Evolutionary conservation across 345 rosid species (phyloP).

Genomic region (Acer campestre): DNA sequence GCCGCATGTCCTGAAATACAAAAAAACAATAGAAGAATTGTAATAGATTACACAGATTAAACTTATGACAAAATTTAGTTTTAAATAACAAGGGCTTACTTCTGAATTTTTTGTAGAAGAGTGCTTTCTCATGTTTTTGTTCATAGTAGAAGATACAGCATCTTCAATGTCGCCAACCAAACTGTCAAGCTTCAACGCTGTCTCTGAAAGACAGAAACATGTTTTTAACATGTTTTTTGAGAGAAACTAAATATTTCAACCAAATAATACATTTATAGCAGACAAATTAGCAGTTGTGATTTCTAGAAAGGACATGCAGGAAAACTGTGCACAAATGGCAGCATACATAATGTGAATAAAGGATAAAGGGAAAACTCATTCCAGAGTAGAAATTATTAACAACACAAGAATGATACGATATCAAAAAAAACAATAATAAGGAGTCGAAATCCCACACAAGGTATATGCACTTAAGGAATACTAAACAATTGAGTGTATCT

Average conservation of each 20-base stretch:
- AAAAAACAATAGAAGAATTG: conserved; percentile 4
- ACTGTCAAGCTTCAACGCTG: conserved; percentile 79
- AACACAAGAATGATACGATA: background rate
- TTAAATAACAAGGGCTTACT: conserved; percentile 46
- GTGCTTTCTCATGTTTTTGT: conserved; percentile 53
- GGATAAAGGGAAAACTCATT: background rate
- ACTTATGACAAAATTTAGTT: conserved; percentile 10
- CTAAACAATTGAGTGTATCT: background rate
- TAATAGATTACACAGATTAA: background rate
- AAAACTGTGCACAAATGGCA: background rate
- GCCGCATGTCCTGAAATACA: conserved; percentile 56
- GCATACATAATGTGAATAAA: background rate
- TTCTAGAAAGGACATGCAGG: background rate
- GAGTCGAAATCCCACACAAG: background rate
- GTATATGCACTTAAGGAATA: background rate
- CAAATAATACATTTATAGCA: background rate
- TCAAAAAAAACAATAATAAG: background rate
- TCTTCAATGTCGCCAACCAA: conserved; percentile 93
- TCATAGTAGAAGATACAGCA: conserved; percentile 71
- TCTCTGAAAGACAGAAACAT: conserved; percentile 60
- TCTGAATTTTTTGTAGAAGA: conserved; percentile 52
- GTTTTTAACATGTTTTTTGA: conserved; percentile 24
- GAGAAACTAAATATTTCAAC: conserved; percentile 7
- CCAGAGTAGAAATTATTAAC: background rate
- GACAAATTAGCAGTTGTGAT: background rate